Evolutionary conservation across 2,329 filamentous ascomycete genomes (phyloP), one percentile per base, ranked within the genome.

Genomic region (Ophiostoma tasmaniense): DNA sequence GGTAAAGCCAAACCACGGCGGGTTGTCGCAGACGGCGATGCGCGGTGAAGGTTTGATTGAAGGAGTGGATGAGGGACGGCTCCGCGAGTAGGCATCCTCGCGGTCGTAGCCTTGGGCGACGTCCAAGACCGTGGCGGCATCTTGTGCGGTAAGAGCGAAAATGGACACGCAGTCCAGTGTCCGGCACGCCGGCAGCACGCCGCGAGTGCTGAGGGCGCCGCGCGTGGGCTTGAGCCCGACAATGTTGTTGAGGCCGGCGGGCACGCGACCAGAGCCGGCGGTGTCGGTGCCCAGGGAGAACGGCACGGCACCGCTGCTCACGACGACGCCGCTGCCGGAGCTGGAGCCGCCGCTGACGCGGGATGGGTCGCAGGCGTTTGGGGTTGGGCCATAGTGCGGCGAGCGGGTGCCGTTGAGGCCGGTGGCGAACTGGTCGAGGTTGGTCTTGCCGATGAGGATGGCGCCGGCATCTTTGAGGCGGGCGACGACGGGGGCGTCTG

Each of bases 341-440:
- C 83, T 86, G 0, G 84, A 86, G 6, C 85, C 86, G 11, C 85
- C 85, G 30, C 65, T 55, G 17, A 52, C 42, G 6, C 20, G 14
- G 7, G 3, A n/a, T 1, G 65, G 65, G 20, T 55, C 42, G 5
- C 39, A 86, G 0, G 85, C 78, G 68, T 84, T 86, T 28, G 82
- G 79, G 0, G 85, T 82, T 25, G 80, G 82, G 1, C 87, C 87
- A 69, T 84, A 87, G 0, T 64, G 61, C 61, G 86, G 85, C 2
- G 84, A 87, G 39, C 87, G 81, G 10, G 84, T 86, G 10, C 87
- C 87, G 7, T 84, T 85, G 3, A 89, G 79, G 0, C 87, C 87
- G 0, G 87, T 88, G 0, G 86, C 87, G 7, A 89, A 81, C 73
- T 89, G 86, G 71, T 89, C 87, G 66, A 89, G 79, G 72, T 84